These are phyloP conservation scores for Mortierella sp. DNA, from an alignment of 371 early-diverging fungal species.

Conservation along the genomic window DNA sequence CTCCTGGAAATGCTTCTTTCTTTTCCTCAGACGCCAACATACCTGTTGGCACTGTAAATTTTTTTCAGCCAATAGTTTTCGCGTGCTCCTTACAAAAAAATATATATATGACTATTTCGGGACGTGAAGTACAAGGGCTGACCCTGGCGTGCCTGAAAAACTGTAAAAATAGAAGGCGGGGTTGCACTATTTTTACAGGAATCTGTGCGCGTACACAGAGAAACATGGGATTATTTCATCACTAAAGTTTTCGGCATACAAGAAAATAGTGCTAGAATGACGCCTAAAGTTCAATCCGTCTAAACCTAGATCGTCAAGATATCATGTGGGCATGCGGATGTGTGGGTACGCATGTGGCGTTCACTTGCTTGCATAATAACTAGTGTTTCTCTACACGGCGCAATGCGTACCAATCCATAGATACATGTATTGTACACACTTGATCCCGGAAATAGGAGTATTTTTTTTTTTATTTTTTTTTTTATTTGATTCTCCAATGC, in stretches of 20 bases:
- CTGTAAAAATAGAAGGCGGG: slow-evolving; percentile 1
- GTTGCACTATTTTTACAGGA: slow-evolving; percentile 1
- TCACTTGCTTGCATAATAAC: too few species aligned
- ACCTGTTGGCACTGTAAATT: neutral
- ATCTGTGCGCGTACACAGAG: neutral
- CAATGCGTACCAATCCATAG: too few species aligned
- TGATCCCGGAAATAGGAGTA: too few species aligned
- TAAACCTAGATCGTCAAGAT: too few species aligned
- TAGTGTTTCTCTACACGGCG: too few species aligned
- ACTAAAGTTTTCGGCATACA: neutral
- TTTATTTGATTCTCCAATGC: neutral
- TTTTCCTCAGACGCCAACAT: too few species aligned
- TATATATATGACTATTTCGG: neutral
- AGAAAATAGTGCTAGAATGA: too few species aligned
- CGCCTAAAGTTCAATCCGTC: too few species aligned
- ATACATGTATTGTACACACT: too few species aligned
- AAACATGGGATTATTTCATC: neutral
- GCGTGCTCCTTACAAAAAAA: neutral
- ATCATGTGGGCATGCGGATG: too few species aligned
- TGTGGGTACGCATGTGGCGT: too few species aligned
- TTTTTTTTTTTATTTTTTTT: neutral
- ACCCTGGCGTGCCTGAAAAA: neutral
- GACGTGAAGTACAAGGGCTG: neutral
- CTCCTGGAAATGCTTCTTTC: neutral
- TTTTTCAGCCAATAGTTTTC: neutral